Percentiles rank a stretch among this genome's conserved stretches.
Evolutionary conservation across 2,329 filamentous ascomycete species (phyloP).

Genomic region (Pseudocercospora macadamiae): DNA sequence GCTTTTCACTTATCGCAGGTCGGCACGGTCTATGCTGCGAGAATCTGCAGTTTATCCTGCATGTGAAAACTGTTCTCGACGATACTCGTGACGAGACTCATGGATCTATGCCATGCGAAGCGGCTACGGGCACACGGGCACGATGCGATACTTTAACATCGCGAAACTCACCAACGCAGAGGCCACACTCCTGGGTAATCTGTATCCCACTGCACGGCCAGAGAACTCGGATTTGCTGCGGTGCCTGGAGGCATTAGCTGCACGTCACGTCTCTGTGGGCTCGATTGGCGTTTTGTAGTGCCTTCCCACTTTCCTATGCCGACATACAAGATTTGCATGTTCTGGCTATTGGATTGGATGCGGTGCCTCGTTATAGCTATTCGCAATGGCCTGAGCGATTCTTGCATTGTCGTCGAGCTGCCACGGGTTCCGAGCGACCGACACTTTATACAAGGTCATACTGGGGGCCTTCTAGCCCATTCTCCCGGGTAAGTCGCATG

Average conservation of each 20-base stretch:
- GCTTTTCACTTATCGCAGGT: constrained; percentile 6
- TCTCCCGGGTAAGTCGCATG: no score
- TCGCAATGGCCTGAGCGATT: constrained; percentile 42
- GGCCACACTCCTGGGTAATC: constrained; percentile 51
- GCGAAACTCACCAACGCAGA: neutral
- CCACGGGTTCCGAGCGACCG: constrained; percentile 4
- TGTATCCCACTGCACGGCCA: constrained; percentile 41
- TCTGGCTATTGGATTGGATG: constrained; percentile 51
- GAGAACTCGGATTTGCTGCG: constrained; percentile 26
- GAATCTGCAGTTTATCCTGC: neutral
- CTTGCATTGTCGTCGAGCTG: constrained; percentile 5
- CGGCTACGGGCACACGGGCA: constrained; percentile 13
- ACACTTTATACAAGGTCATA: constrained; percentile 7
- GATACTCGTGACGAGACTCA: constrained; percentile 16
- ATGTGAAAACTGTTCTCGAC: constrained; percentile 9
- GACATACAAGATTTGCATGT: constrained; percentile 47
- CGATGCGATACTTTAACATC: no score
- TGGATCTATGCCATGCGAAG: constrained; percentile 18
- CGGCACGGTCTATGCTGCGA: neutral
- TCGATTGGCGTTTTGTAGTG: constrained; percentile 39
- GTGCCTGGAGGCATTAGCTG: constrained; percentile 32
- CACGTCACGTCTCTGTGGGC: constrained; percentile 44
- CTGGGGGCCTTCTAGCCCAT: constrained; percentile 39
- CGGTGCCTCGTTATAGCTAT: constrained; percentile 33
- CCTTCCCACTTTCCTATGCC: constrained; percentile 48